A percentile compares a stretch with the other conserved stretches of the same genome.
Evolutionary conservation across 176 grass and related monocot genomes (phyloP).

Genomic region (sorghum (Sorghum bicolor)): DNA sequence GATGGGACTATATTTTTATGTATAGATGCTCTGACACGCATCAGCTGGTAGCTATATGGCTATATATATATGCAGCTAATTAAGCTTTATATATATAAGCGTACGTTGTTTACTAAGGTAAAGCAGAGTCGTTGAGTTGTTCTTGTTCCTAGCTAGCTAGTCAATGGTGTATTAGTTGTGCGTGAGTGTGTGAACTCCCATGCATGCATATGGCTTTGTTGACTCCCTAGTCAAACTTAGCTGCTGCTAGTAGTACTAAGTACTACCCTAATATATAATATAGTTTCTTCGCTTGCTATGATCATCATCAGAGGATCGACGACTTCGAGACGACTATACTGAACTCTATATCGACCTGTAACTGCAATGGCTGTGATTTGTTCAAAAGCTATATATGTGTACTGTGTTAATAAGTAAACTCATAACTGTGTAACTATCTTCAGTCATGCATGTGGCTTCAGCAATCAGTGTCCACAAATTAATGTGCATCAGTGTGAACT

Average conservation of each 20-base stretch:
- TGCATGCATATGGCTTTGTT: slow-evolving; percentile 29
- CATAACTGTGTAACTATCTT: background rate
- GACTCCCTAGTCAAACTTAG: slow-evolving; percentile 47
- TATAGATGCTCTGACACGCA: slow-evolving; percentile 47
- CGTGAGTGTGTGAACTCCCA: slow-evolving; percentile 37
- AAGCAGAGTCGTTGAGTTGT: slow-evolving; percentile 32
- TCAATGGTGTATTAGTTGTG: slow-evolving; percentile 26
- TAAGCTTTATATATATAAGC: background rate
- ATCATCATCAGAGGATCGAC: slow-evolving; percentile 11
- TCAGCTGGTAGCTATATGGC: slow-evolving; percentile 11
- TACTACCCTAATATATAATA: background rate
- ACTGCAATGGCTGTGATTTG: slow-evolving; percentile 17
- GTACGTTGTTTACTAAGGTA: slow-evolving; percentile 31
- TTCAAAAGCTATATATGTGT: slow-evolving; percentile 16
- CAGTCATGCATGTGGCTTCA: background rate
- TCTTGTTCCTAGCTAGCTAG: slow-evolving; percentile 15
- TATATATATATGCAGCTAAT: background rate
- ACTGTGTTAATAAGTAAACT: background rate
- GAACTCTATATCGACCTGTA: background rate
- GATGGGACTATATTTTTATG: slow-evolving; percentile 6
- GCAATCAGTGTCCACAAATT: too few species aligned
- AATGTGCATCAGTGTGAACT: too few species aligned
- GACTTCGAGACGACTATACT: background rate
- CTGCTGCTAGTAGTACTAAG: slow-evolving; percentile 6
- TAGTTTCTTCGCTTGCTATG: slow-evolving; percentile 1